phyloP scores from a whole-genome alignment of 1,139 yeast species.

The Sugiyamaella paludigena region DNA sequence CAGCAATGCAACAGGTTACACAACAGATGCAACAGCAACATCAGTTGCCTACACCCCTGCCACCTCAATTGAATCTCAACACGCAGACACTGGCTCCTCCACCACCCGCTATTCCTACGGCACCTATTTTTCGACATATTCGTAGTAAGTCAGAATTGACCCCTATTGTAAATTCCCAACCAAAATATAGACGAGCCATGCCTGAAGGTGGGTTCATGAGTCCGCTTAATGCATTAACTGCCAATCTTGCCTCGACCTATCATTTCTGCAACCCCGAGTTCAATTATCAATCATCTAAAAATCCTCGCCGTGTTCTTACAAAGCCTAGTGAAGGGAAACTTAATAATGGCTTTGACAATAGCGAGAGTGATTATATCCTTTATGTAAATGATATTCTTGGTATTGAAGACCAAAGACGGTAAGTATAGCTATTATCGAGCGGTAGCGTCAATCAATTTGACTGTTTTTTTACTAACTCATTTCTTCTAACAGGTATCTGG shows the following conservation, averaged over 20 bases:
- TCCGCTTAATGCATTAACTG: constrained; percentile 82
- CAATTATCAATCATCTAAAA: constrained; percentile 77
- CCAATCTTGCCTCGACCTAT: constrained; percentile 75
- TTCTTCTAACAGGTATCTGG: constrained; percentile 55
- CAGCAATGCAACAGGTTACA: background rate
- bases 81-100: background rate
- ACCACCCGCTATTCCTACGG: constrained; percentile 31
- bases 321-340: constrained; percentile 83
- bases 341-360: constrained; percentile 86
- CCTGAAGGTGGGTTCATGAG: constrained; percentile 76
- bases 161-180: constrained; percentile 62
- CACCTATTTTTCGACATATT: constrained; percentile 47
- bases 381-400: constrained; percentile 95
- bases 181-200: constrained; percentile 78
- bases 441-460: background rate
- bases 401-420: constrained; percentile 66
- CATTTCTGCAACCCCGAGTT: constrained; percentile 85
- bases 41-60: background rate
- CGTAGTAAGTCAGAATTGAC: constrained; percentile 52
- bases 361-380: constrained; percentile 83
- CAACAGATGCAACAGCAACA: constrained; percentile 5
- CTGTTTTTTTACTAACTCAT: background rate
- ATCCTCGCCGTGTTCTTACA: constrained; percentile 88
- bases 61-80: background rate
- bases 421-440: background rate